Evolutionary conservation across 192 early-diverging fungal species (phyloP).

Genomic region (Lobosporangium transversale): DNA sequence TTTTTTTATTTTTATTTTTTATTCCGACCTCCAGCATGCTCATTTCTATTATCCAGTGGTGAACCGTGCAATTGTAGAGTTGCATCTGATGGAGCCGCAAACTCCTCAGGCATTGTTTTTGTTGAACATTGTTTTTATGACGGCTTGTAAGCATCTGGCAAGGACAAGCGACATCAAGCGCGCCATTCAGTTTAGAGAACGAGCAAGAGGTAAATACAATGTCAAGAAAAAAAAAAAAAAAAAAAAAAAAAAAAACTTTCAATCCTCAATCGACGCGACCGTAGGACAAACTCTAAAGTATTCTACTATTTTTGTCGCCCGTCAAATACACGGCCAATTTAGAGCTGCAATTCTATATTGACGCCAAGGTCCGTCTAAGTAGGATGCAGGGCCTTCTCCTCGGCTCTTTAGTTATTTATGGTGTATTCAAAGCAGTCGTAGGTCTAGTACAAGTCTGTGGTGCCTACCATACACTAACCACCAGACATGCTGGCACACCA

Average conservation of each 20-base stretch:
- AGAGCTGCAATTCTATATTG: slow-evolving; percentile 21
- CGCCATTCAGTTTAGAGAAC: slow-evolving; percentile 33
- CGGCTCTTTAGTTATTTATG: slow-evolving; percentile 16
- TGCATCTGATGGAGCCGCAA: slow-evolving; percentile 30
- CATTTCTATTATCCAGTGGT: slow-evolving; percentile 32
- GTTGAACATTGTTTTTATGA: slow-evolving; percentile 37
- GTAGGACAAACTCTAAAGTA: no score
- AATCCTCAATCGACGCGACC: no score
- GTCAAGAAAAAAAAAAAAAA: no score
- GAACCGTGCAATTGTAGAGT: slow-evolving; percentile 19
- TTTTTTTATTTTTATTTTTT: neutral
- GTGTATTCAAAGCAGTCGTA: neutral
- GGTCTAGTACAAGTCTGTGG: slow-evolving; percentile 10
- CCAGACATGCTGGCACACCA: no score
- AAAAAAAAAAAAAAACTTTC: no score
- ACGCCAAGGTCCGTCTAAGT: neutral
- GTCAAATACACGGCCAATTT: no score
- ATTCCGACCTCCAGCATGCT: slow-evolving; percentile 7
- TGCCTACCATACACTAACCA: neutral
- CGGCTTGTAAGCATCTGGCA: slow-evolving; percentile 29
- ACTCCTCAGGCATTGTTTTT: slow-evolving; percentile 16
- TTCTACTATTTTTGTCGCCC: no score
- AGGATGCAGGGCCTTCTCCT: slow-evolving; percentile 11
- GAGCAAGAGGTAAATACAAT: slow-evolving; percentile 28
- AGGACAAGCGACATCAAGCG: slow-evolving; percentile 21